Percentiles rank a stretch among this genome's conserved stretches.
Conservation (phyloP, 2,329 filamentous ascomycete genomes). For the Helotiales sp. region DNA sequence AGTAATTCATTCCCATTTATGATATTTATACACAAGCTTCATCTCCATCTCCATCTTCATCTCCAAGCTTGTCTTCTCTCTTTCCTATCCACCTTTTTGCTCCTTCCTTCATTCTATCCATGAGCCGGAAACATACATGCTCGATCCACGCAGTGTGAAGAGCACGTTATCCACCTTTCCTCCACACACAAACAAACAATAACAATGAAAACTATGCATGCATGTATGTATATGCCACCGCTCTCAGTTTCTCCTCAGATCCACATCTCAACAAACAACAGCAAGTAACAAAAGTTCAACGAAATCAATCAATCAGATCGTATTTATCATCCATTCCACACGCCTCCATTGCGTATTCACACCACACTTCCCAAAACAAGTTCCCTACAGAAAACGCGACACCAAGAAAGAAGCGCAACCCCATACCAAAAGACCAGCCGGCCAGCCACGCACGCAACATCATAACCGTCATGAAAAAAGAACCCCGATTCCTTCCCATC, state of each 20-base stretch:
- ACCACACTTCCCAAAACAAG: background rate
- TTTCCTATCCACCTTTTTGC: background rate
- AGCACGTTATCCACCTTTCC: background rate
- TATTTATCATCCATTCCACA: background rate
- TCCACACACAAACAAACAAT: background rate
- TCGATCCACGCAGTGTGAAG: background rate
- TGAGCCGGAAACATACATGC: background rate
- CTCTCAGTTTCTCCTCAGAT: background rate
- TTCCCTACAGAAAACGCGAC: background rate
- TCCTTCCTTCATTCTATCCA: background rate
- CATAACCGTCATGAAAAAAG: constrained; percentile 27
- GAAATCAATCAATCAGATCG: background rate
- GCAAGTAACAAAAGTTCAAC: background rate
- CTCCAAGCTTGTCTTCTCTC: background rate
- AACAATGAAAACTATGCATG: background rate
- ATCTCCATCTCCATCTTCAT: background rate
- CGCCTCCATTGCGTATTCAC: background rate
- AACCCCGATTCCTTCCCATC: background rate
- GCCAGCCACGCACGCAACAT: constrained; percentile 15
- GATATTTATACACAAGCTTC: constrained; percentile 1
- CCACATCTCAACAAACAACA: background rate
- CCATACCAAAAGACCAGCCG: background rate
- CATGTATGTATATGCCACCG: background rate
- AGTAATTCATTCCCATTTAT: background rate
- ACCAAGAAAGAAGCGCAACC: background rate